Base-by-base conservation (phyloP, 768 basidiomycete genomes). In the Cystofilobasidium macerans region DNA sequence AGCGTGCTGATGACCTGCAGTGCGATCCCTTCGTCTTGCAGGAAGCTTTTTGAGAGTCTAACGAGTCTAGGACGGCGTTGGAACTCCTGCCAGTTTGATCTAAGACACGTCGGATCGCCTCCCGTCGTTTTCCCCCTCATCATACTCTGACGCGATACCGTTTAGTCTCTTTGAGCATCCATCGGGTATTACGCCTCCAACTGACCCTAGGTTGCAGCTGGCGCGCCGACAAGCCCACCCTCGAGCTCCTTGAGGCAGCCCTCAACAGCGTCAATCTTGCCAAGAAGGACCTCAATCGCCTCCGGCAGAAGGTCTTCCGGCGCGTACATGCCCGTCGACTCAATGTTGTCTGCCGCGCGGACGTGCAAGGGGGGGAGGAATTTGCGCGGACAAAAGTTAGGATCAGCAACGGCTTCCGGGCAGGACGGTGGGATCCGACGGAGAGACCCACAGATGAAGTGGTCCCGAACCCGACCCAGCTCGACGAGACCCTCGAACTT, bases 401-500 rank as follows among this genome's bases (percentile, higher is more conserved):
- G 14, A 38, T 57, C 56, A 28, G 22, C 36, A n/a, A n/a, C 16
- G 22, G 56, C 32, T 6, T 13, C 33, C 33, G 13, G 70, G 60
- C 42, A 67, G 42, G 7, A 16, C 18, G 16, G 24, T 14, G 63
- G 3, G 13, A 59, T 51, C 35, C 36, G 16, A n/a, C n/a, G 24
- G 36, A 20, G 36, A 18, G 58, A 79, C 89, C 72, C 71, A 92
- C 94, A 97, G 62, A 97, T 81, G 77, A 95, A 97, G 77, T 86
- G 87, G 79, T 97, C 92, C 60, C 90, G 80, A 54, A 95, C 85
- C 11, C 95, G 82, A 62, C 85, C 84, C 60, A 99, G 80, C 75
- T 88, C 82, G 4, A 94, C 91, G 57, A 80, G 83, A 47, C 84
- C 89, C 42, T 84, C 82, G 69, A 98, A 95, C 75, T 98, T 93